Conservation (phyloP, 441 rosid genomes). For the Mallotus repandus region DNA sequence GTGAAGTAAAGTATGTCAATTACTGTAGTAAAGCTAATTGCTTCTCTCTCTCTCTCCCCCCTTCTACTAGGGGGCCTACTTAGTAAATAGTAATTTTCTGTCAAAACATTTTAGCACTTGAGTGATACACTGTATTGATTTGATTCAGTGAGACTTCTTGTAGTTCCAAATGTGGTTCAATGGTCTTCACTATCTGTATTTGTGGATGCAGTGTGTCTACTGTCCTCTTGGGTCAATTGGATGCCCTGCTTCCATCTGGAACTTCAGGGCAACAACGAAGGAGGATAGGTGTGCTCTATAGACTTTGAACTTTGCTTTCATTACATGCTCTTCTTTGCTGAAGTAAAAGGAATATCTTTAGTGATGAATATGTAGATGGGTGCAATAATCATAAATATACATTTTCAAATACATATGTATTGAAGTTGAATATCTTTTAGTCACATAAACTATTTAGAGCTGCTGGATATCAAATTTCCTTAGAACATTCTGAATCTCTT, state of each 20-base stretch:
- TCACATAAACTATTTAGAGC: not conserved
- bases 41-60: not conserved
- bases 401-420: not conserved
- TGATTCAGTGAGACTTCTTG: not conserved
- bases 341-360: not conserved
- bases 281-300: constrained; percentile 60
- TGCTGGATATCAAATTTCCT: not conserved
- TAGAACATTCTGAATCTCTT: too few species aligned
- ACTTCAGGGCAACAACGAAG: constrained; percentile 77
- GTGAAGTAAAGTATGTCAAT: constrained; percentile 61
- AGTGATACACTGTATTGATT: not conserved
- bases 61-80: not conserved
- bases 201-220: constrained; percentile 56
- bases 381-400: not conserved
- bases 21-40: not conserved
- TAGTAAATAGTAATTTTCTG: not conserved
- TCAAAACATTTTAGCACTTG: not conserved
- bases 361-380: not conserved
- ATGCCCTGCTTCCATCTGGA: constrained; percentile 69
- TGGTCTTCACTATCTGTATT: not conserved
- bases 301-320: constrained; percentile 5
- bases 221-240: constrained; percentile 58
- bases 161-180: not conserved
- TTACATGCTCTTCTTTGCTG: not conserved
- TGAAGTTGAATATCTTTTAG: not conserved